These are phyloP conservation scores for Cryphonectria parasitica DNA, from an alignment of 2,329 filamentous ascomycete genomes.

Conservation along the genomic window DNA sequence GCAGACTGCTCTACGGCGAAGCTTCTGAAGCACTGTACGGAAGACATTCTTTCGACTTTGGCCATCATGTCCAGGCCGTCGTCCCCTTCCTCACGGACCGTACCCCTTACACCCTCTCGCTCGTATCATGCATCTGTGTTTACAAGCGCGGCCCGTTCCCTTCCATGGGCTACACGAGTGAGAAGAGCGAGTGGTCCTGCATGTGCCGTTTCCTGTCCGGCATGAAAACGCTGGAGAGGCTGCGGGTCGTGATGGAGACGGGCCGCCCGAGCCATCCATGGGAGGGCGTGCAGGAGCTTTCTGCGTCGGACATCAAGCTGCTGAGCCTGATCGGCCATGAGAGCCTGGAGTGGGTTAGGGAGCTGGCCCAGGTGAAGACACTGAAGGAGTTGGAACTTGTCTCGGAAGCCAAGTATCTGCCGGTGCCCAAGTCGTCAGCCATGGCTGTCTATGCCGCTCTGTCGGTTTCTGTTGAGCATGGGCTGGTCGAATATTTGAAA, in stretches of 20 bases:
- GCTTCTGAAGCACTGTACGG: constrained; percentile 60
- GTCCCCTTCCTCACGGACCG: constrained; percentile 61
- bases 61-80: constrained; percentile 61
- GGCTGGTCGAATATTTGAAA: constrained; percentile 20
- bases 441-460: constrained; percentile 64
- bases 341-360: constrained; percentile 60
- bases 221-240: constrained; percentile 44
- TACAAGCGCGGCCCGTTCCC: constrained; percentile 60
- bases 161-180: constrained; percentile 52
- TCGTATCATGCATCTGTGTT: constrained; percentile 55
- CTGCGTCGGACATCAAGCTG: constrained; percentile 51
- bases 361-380: constrained; percentile 54
- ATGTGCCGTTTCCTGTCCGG: constrained; percentile 53
- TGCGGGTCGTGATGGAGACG: constrained; percentile 58
- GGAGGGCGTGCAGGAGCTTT: constrained; percentile 52
- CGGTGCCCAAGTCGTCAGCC: constrained; percentile 54
- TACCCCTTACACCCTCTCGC: constrained; percentile 49
- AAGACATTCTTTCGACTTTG: constrained; percentile 62
- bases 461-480: constrained; percentile 59
- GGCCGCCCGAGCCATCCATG: constrained; percentile 53
- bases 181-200: constrained; percentile 58
- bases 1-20: constrained; percentile 56
- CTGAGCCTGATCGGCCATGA: constrained; percentile 50
- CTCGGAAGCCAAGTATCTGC: constrained; percentile 58
- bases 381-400: constrained; percentile 55